Evolutionary conservation across 768 basidiomycete genomes (phyloP), one percentile per base, ranked within the genome.

Genomic region (Phallus indusiatus): DNA sequence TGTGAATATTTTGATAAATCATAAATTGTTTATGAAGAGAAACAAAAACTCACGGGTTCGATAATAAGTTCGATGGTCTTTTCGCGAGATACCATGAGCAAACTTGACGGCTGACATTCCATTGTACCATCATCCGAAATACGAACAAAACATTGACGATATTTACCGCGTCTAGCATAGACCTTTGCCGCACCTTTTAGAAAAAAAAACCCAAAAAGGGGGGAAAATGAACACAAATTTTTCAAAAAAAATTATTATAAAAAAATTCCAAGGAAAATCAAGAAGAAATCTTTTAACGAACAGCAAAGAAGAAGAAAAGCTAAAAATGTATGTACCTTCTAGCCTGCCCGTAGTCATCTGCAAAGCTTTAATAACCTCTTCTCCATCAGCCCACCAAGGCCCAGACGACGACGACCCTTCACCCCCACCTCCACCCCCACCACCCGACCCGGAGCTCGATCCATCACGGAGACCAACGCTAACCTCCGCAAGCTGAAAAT

Each of bases 401-500:
- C 56, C 58, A 11, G 62, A 53, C 14, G 35, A 42, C 16, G 62
- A 53, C 14, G 35, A 42, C 16, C 50, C 56, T 42, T 42, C 42
- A 42, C 42, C n/a, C n/a, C n/a, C n/a, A n/a, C n/a, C n/a, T n/a
- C n/a, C n/a, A n/a, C n/a, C n/a, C n/a, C n/a, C 42, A 42, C 14
- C 12, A 12, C 42, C 42, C 28, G 28, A 28, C 4, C 42, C 42
- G 42, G 42, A 42, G n/a, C 42, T 42, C 17, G 56, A 47, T 9
- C 47, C 50, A 2, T 37, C 60, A 9, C 57, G 56, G 11, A 64
- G 47, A 9, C 34, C 37, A n/a, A 64, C 54, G 17, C 10, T 42
- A 47, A 64, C 59, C 50, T 64, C 63, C 1, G 61, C 63, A 9
- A 64, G 46, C 22, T 63, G 63, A 20, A 49, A 59, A 55, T 64